Evolutionary conservation across 1,284 basidiomycete species (phyloP), one percentile per base, ranked within the genome.

Genomic region (Amylostereum chailletii): DNA sequence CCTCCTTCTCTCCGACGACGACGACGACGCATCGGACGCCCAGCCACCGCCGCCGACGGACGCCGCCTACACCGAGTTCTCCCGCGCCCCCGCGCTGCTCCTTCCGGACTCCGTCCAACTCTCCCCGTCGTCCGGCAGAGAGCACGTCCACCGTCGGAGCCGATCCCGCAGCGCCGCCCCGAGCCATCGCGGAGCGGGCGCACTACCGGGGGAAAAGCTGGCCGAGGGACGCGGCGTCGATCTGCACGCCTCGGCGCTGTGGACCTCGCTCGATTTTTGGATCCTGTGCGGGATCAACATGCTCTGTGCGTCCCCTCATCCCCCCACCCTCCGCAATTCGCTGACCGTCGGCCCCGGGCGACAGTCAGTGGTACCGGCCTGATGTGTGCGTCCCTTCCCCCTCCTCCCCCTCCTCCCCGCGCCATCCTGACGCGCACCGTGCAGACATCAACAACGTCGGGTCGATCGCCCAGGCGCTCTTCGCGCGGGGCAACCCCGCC

Each of bases 401-500:
- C 29, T 39, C 27, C 27, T 45, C 3, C 44, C 32, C 30, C 44
- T 43, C 40, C 34, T 43, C 7, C 47, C 6, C 11, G 26, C n/a
- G n/a, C 47, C 42, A 11, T n/a, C 26, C 32, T 34, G 3, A 39
- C 37, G 9, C 19, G n/a, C 6, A n/a, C 37, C 27, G 4, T 32
- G 10, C 56, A 90, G 86, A 89, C 60, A 96, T 96, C 70, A 95
- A 95, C 68, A 97, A 97, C 57, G 91, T 92, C 27, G 93, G 93
- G n/a, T 86, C 87, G 0, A 91, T 96, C 62, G 83, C 93, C 0
- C 84, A 90, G 61, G 90, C 90, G 0, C 72, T 97, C 9, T 90
- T 83, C 53, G 79, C 85, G 9, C 74, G 84, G 53, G 77, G 77
- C 5, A 76, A 83, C 44, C 65, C 76, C 1, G 59, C 72, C 3